phyloP scores from a whole-genome alignment of 441 rosid genomes.

The Sinapis alba region DNA sequence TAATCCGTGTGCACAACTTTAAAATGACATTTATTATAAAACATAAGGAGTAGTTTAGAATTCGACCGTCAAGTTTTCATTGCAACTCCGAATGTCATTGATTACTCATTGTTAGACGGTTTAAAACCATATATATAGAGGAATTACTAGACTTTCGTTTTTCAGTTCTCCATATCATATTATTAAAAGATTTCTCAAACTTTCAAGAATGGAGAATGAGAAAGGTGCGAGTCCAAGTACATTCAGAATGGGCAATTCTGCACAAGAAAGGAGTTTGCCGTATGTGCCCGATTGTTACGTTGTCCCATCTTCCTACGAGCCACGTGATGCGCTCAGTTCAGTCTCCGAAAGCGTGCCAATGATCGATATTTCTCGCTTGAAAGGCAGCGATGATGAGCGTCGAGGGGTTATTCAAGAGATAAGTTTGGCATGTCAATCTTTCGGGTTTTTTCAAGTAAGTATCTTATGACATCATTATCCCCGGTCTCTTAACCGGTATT shows the following conservation, averaged over 20 bases:
- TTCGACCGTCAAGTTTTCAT: not conserved
- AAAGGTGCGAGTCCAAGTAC: slow-evolving; percentile 32
- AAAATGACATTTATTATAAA: too few relatives aligned
- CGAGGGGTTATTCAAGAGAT: slow-evolving; percentile 44
- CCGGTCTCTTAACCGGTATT: too few relatives aligned
- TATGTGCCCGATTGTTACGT: slow-evolving; percentile 47
- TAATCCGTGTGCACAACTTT: too few relatives aligned
- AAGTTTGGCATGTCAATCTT: slow-evolving; percentile 45
- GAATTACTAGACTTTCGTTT: not conserved
- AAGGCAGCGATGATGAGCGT: slow-evolving; percentile 38
- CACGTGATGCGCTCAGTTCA: slow-evolving; percentile 28
- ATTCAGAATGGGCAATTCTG: slow-evolving; percentile 47
- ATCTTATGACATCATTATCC: too few relatives aligned
- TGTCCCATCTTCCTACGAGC: slow-evolving; percentile 36
- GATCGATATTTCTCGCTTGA: slow-evolving; percentile 51
- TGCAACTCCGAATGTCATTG: not conserved
- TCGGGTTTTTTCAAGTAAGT: slow-evolving; percentile 66
- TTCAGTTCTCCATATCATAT: not conserved
- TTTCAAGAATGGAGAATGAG: slow-evolving; percentile 36
- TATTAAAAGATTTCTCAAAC: not conserved
- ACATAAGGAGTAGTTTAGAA: too few relatives aligned
- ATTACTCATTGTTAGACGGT: not conserved
- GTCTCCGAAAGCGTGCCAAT: slow-evolving; percentile 41
- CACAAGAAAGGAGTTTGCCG: slow-evolving; percentile 51
- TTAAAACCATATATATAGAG: slow-evolving; percentile 21